Conservation (phyloP, 805 yeast genomes). For the Lachancea thermotolerans region DNA sequence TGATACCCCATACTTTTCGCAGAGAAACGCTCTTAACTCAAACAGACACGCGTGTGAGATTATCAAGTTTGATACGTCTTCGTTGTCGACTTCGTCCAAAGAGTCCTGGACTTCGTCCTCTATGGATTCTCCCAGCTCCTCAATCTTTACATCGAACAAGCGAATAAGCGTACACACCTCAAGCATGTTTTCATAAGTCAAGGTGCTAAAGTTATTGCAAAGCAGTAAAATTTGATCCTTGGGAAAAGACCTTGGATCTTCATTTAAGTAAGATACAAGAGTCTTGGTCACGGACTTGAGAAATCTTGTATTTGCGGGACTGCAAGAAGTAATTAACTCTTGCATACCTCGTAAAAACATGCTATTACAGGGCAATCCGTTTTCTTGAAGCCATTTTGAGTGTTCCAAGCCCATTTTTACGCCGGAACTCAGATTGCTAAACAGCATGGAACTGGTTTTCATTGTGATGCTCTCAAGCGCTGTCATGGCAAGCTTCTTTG, state of each 20-base stretch:
- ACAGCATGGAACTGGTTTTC: slow-evolving; percentile 67
- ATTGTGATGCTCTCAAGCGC: slow-evolving; percentile 52
- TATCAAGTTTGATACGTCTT: background rate
- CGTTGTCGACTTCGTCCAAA: slow-evolving; percentile 1
- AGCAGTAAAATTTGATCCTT: slow-evolving; percentile 4
- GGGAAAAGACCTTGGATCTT: background rate
- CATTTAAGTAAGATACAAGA: slow-evolving; percentile 8
- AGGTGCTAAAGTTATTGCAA: slow-evolving; percentile 15
- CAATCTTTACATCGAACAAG: slow-evolving; percentile 17
- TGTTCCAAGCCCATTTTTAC: slow-evolving; percentile 47
- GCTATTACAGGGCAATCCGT: slow-evolving; percentile 10
- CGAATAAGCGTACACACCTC: slow-evolving; percentile 19
- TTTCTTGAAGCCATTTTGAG: slow-evolving; percentile 9
- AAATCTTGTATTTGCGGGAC: slow-evolving; percentile 7
- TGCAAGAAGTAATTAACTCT: slow-evolving; percentile 11
- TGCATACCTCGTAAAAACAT: slow-evolving; percentile 16
- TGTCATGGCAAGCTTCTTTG: slow-evolving; percentile 43
- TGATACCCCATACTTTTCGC: slow-evolving; percentile 5
- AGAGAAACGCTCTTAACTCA: slow-evolving; percentile 5
- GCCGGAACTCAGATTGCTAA: slow-evolving; percentile 58
- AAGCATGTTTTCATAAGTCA: slow-evolving; percentile 17
- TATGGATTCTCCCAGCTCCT: slow-evolving; percentile 21
- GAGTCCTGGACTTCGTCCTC: slow-evolving; percentile 8
- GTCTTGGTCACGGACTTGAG: slow-evolving; percentile 1
- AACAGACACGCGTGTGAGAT: slow-evolving; percentile 3